Base-by-base conservation (phyloP, 139 green algal species). In the Chlamydomonas urium region DNA sequence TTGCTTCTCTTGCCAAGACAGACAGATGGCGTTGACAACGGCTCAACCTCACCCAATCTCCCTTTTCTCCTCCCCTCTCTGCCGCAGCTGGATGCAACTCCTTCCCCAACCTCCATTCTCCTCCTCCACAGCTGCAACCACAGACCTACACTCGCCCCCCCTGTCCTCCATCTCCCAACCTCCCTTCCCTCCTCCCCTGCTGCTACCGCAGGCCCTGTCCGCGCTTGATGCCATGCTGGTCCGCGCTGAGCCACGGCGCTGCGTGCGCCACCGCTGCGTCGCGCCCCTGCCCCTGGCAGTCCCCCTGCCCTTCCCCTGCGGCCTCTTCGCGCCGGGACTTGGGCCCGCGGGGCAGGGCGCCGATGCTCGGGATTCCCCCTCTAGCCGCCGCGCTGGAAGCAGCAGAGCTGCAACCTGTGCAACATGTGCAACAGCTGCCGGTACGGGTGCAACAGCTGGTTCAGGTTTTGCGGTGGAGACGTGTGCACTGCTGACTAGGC, bases 231-330 rank as follows among this genome's bases (percentile, higher is more conserved):
- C 34, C 0, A 28, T 68, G 60, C 78, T 87, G 38, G 59, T 75
- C 17, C 57, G 35, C 2, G 21, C 23, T 0, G 32, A 28, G 19
- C 58, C 65, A 24, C 56, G 50, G 4, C 60, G 33, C 31, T 79
- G 71, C 38, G 71, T 86, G 28, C 35, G 35, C 28, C 78, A 84
- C 31, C 72, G 70, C 45, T 83, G 75, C 47, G 65, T 79, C 0
- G 17, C 59, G 23, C 69, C 81, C 1, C 47, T 81, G 65, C 75
- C 81, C 1, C 58, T 87, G 62, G 33, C 72, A 19, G 33, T 85
- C n/a, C 81, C 81, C 4, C 65, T 87, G 58, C 79, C 78, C 8
- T 87, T 81, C 75, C 81, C 81, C 0, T 0, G 38, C 19, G 47
- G 74, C 5, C 71, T 79, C 36, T 47, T 29, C 2, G 10, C 28